These are phyloP conservation scores for Cylindrotheca fusiformis DNA, from an alignment of 108 stramenopile species.

Conservation along the genomic window DNA sequence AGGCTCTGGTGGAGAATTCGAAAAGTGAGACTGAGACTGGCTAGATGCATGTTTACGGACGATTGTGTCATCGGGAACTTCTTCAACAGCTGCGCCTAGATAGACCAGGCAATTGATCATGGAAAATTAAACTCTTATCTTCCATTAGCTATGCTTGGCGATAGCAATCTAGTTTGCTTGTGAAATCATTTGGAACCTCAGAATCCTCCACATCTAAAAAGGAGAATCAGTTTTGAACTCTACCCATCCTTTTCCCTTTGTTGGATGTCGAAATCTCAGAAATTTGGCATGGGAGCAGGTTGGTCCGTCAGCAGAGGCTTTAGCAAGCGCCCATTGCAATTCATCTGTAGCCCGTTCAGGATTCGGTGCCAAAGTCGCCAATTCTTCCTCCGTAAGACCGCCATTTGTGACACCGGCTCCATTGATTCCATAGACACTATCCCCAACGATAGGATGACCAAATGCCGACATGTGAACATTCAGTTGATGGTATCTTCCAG, in stretches of 20 bases:
- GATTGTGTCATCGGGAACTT: neutral
- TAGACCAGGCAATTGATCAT: neutral
- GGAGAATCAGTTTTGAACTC: slow-evolving; percentile 29
- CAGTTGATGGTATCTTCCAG: slow-evolving; percentile 85
- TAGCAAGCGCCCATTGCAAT: slow-evolving; percentile 48
- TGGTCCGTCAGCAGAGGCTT: slow-evolving; percentile 35
- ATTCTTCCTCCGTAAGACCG: slow-evolving; percentile 57
- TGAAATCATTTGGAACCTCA: no score
- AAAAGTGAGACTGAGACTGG: neutral
- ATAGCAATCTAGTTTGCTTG: no score
- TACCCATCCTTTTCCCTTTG: slow-evolving; percentile 12
- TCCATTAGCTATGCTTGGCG: no score
- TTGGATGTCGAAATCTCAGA: slow-evolving; percentile 75
- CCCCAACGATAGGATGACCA: slow-evolving; percentile 90
- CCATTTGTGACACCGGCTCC: slow-evolving; percentile 77
- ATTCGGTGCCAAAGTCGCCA: slow-evolving; percentile 42
- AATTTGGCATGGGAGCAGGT: slow-evolving; percentile 79
- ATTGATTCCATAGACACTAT: slow-evolving; percentile 69
- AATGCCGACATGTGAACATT: slow-evolving; percentile 85
- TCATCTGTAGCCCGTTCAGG: slow-evolving; percentile 51
- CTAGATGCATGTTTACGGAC: neutral
- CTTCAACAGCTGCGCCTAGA: neutral
- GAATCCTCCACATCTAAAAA: neutral
- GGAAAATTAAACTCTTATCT: neutral
- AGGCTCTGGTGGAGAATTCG: slow-evolving; percentile 30